Conservation (phyloP, 1,284 basidiomycete genomes). For the Apiotrichum montevideense region DNA sequence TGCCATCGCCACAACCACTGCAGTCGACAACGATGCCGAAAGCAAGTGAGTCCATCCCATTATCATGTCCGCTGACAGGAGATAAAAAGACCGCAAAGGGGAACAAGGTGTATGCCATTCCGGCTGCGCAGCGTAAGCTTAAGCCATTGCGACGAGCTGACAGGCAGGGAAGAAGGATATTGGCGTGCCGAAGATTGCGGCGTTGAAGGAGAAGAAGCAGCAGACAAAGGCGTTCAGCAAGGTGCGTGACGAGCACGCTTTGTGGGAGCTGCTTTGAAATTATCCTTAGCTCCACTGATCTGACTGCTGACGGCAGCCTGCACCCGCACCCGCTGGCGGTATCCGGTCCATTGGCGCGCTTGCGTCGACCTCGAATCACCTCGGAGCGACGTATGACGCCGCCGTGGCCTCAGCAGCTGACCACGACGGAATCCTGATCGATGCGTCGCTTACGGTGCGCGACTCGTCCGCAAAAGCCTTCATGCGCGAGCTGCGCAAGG, state of each 20-base stretch:
- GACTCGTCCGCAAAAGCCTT: conserved; percentile 58
- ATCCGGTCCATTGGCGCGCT: conserved; percentile 13
- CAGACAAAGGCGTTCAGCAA: conserved; percentile 48
- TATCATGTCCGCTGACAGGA: background rate
- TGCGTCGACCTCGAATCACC: conserved; percentile 11
- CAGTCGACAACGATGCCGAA: conserved; percentile 28
- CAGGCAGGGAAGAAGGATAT: conserved; percentile 61
- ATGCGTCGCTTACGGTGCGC: conserved; percentile 53
- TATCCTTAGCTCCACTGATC: background rate
- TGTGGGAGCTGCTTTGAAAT: too few relatives aligned
- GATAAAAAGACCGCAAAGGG: conserved; percentile 25
- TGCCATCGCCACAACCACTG: too few relatives aligned
- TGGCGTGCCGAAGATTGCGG: conserved; percentile 66
- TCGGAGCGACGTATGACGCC: conserved; percentile 34
- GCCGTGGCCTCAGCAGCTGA: conserved; percentile 48
- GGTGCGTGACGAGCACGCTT: conserved; percentile 32
- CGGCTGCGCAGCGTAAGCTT: conserved; percentile 27
- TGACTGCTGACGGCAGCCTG: conserved; percentile 1
- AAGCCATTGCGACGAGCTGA: background rate
- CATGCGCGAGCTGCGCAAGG: conserved; percentile 74
- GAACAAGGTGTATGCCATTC: conserved; percentile 37
- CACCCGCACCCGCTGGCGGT: conserved; percentile 4
- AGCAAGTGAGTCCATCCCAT: conserved; percentile 25
- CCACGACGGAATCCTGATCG: conserved; percentile 41
- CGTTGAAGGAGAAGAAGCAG: conserved; percentile 20